Percentiles rank a stretch among this genome's conserved stretches.
phyloP scores from a whole-genome alignment of 1,284 basidiomycete genomes.

The Coniferiporia sulphurascens region DNA sequence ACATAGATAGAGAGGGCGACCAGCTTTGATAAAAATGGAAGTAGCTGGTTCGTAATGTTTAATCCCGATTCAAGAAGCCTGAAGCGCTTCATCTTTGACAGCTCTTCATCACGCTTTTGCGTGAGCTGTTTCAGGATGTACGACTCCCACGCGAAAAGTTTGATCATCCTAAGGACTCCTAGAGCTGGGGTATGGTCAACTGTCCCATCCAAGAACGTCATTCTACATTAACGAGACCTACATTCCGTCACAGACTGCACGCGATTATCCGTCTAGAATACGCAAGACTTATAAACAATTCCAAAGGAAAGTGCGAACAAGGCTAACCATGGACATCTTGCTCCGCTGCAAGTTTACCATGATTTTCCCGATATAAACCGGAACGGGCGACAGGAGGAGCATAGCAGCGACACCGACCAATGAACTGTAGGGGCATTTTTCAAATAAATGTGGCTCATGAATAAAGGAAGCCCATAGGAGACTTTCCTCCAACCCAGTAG shows the following conservation, averaged over 20 bases:
- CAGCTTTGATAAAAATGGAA: conserved; percentile 14
- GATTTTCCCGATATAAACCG: conserved; percentile 23
- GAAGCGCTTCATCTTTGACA: not conserved
- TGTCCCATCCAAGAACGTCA: not conserved
- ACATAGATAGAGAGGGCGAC: conserved; percentile 7
- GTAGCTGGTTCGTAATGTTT: conserved; percentile 5
- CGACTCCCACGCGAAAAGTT: conserved; percentile 58
- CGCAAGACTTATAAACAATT: not conserved
- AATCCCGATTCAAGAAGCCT: conserved; percentile 1
- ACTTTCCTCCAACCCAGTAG: conserved; percentile 25
- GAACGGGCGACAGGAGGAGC: conserved; percentile 33
- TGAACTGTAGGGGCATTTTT: conserved; percentile 21
- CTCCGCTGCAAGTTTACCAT: conserved; percentile 21
- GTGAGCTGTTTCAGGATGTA: conserved; percentile 40
- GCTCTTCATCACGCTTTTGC: conserved; percentile 29
- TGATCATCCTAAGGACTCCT: conserved; percentile 41
- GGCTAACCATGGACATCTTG: conserved; percentile 21
- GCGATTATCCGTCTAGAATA: conserved; percentile 31
- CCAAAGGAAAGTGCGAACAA: not conserved
- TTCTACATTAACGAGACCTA: conserved; percentile 11
- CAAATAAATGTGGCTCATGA: not conserved
- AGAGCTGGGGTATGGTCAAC: conserved; percentile 17
- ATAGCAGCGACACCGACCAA: conserved; percentile 35
- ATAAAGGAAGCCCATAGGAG: not conserved
- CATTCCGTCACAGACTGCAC: conserved; percentile 36